These are phyloP conservation scores for Croton laevigatus DNA, from an alignment of 441 rosid genomes.

Conservation along the genomic window DNA sequence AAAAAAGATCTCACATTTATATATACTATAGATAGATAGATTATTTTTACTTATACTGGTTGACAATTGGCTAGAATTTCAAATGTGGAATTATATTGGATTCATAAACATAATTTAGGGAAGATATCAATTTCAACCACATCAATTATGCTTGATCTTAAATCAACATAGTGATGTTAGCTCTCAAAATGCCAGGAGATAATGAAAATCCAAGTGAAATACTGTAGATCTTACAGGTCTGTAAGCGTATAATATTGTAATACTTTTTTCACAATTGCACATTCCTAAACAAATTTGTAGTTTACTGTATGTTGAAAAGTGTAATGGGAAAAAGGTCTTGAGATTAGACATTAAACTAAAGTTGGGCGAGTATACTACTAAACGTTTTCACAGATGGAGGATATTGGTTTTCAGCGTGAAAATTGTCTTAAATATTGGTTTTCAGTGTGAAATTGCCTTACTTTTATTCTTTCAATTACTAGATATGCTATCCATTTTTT, in stretches of 20 bases:
- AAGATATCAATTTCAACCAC: background rate
- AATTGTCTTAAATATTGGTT: background rate
- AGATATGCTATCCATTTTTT: background rate
- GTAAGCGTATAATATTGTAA: background rate
- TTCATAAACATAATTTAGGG: background rate
- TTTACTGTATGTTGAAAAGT: background rate
- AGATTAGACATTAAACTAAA: background rate
- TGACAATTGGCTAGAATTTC: background rate
- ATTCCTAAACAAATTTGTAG: background rate
- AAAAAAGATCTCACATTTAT: too few relatives aligned
- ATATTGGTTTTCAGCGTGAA: background rate
- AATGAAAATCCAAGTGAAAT: background rate
- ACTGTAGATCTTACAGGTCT: background rate
- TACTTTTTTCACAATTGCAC: background rate
- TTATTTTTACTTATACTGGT: too few relatives aligned
- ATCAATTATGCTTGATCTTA: background rate
- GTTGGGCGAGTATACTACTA: background rate
- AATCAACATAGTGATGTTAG: background rate
- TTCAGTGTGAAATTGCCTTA: background rate
- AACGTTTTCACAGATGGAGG: conserved; percentile 1
- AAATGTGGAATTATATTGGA: background rate
- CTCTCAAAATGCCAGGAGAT: background rate
- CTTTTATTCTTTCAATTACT: background rate
- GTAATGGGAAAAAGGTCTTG: background rate
- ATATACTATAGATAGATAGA: too few relatives aligned